Base-by-base conservation (phyloP, 2,329 filamentous ascomycete genomes). In the Penicillium expansum region DNA sequence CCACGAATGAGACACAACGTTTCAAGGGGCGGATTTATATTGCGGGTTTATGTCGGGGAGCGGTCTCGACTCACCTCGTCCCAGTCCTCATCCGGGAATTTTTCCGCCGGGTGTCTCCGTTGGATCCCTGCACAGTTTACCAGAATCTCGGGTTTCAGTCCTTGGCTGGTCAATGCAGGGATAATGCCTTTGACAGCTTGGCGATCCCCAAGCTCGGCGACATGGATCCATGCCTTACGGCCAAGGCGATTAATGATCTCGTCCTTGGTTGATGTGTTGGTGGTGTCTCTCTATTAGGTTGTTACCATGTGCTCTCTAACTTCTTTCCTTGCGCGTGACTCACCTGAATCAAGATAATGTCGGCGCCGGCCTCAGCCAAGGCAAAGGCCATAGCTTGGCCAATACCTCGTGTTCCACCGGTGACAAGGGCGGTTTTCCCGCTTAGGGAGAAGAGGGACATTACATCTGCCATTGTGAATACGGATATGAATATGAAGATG, bases 81-180 rank as follows among this genome's bases (percentile, higher is more conserved):
- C 83, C 91, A 95, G 77, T 94, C 90, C 43, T 79, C 76, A 69
- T 89, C 84, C 0, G 90, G 90, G 70, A 96, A 96, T 57, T 82
- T 74, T 66, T 91, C 85, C 42, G 87, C 86, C 0, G 89, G 85
- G 73, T 94, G 89, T 14, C 91, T 82, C 60, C 86, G 82, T 74
- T 96, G 92, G 70, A 96, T 92, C 27, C 92, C 92, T 18, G 89
- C 92, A 76, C 90, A 93, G 77, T 92, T 96, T 66, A 96, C 78
- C 8, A 96, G 83, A 68, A 95, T 90, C 69, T 90, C 83, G 61
- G 95, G 84, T 69, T 84, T 69, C 70, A 86, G 81, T 10, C 76
- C 77, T 50, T 76, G 71, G 47, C 67, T 67, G 11, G 70, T 67
- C 14, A 80, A 59, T 1, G 71, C 58, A 29, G 77, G 74, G 22